Percentiles rank a stretch among this genome's conserved stretches.
Evolutionary conservation across 2,329 filamentous ascomycete genomes (phyloP).

Genomic region (Phyllachora maydis): DNA sequence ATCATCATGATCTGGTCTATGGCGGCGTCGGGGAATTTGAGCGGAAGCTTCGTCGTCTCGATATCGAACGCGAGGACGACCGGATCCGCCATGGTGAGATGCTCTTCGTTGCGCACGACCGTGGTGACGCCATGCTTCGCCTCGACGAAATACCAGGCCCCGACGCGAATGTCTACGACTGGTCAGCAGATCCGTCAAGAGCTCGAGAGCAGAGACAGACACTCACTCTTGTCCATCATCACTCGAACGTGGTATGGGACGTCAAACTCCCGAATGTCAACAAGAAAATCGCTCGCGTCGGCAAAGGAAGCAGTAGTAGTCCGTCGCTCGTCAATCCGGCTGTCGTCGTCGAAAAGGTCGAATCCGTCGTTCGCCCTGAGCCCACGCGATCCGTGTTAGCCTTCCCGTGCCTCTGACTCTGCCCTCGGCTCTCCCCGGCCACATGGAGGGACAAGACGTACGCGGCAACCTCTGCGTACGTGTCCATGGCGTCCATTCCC

Average conservation of each 20-base stretch:
- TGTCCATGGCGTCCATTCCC: slow-evolving; percentile 91
- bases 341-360: slow-evolving; percentile 85
- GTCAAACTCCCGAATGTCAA: slow-evolving; percentile 98
- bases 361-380: slow-evolving; percentile 62
- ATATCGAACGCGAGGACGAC: slow-evolving; percentile 99
- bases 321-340: slow-evolving; percentile 61
- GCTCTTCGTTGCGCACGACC: slow-evolving; percentile 70
- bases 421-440: slow-evolving; percentile 3
- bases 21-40: slow-evolving; percentile 90
- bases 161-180: slow-evolving; percentile 65
- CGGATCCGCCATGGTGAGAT: slow-evolving; percentile 77
- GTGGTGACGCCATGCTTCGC: slow-evolving; percentile 77
- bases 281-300: slow-evolving; percentile 90
- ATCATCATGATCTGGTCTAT: slow-evolving; percentile 99
- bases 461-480: slow-evolving; percentile 90
- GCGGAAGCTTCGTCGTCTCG: slow-evolving; percentile 82
- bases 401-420: slow-evolving; percentile 5
- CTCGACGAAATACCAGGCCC: slow-evolving; percentile 93
- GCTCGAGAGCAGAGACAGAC: neutral
- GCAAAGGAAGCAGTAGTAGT: slow-evolving; percentile 52
- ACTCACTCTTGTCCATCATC: slow-evolving; percentile 73
- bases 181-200: slow-evolving; percentile 6
- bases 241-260: slow-evolving; percentile 98
- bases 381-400: too few relatives aligned
- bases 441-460: slow-evolving; percentile 19